Evolutionary conservation across 306 rosid species (phyloP), one percentile per base, ranked within the genome.

Genomic region (Mucuna pruriens): DNA sequence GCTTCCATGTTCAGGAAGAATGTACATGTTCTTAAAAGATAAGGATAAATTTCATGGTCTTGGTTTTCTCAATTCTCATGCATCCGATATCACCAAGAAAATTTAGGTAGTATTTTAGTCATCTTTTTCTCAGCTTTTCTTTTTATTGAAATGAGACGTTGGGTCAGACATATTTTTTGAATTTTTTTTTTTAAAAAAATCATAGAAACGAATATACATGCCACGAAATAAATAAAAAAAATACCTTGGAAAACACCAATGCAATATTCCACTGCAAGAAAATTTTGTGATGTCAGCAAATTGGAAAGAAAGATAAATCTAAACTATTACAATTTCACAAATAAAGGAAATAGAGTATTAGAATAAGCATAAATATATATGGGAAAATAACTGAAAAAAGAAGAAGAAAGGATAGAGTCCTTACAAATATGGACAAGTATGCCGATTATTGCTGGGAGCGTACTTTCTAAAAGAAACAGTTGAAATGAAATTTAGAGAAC

Each of bases 361-460:
- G 39, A 61, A 7, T 54, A n/a, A n/a, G n/a, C n/a, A 26, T 11
- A 1, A 11, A 60, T 12, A 26, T 1, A 60, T 26, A 5, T 2
- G 26, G 19, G 9, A 60, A 60, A 60, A 60, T 29, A 26, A 61
- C 20, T 33, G n/a, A n/a, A n/a, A n/a, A n/a, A n/a, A n/a, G n/a
- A n/a, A n/a, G 10, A 61, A 61, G 2, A 58, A 58, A 58, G 46
- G 10, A 62, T 3, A 33, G 45, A 63, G n/a, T 33, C 45, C 64
- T 63, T 63, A 63, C 70, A 1, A 7, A 63, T n/a, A 3, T 1
- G 0, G 15, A 0, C 0, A 34, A 63, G 2, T 16, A 63, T 31
- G 23, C n/a, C n/a, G n/a, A n/a, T n/a, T n/a, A n/a, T 2, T 2
- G 0, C 0, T 15, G 16, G 2, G 2, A 6, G 7, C 17, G 0